These are phyloP conservation scores for Pyrenochaeta sp. DNA, from an alignment of 2,329 filamentous ascomycete genomes.

Conservation along the genomic window DNA sequence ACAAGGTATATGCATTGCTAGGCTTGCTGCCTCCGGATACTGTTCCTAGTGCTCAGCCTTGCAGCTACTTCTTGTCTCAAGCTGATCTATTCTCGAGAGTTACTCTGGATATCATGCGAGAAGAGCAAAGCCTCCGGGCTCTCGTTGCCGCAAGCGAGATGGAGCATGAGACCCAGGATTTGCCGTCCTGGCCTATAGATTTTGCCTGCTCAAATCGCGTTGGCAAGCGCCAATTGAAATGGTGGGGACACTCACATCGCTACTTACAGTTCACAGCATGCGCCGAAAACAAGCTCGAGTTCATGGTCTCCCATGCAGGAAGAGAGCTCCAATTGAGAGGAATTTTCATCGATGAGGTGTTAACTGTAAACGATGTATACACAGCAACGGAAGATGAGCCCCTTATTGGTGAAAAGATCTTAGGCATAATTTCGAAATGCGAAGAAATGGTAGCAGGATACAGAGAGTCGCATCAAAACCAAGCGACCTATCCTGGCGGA, in stretches of 20 bases:
- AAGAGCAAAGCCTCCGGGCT: conserved; percentile 13
- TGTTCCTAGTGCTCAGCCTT: conserved; percentile 8
- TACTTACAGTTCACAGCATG: conserved; percentile 15
- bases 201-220: conserved; percentile 20
- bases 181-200: conserved; percentile 26
- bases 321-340: conserved; percentile 4
- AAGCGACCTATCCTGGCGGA: neutral
- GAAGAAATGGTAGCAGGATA: conserved; percentile 1
- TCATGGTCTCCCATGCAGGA: neutral
- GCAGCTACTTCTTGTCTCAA: conserved; percentile 12
- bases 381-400: neutral
- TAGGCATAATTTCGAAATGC: neutral
- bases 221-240: conserved; percentile 22
- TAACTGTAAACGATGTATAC: conserved; percentile 2
- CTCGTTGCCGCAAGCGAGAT: conserved; percentile 20
- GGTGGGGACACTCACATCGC: conserved; percentile 28
- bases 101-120: conserved; percentile 21
- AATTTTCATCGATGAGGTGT: conserved; percentile 10
- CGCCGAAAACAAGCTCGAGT: neutral
- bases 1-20: conserved; percentile 33
- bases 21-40: conserved; percentile 12
- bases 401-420: neutral
- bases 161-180: conserved; percentile 7
- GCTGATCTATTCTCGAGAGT: conserved; percentile 12
- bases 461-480: neutral